phyloP scores from a whole-genome alignment of 2,329 filamentous ascomycete genomes.

The Byssoonygena ceratinophila region DNA sequence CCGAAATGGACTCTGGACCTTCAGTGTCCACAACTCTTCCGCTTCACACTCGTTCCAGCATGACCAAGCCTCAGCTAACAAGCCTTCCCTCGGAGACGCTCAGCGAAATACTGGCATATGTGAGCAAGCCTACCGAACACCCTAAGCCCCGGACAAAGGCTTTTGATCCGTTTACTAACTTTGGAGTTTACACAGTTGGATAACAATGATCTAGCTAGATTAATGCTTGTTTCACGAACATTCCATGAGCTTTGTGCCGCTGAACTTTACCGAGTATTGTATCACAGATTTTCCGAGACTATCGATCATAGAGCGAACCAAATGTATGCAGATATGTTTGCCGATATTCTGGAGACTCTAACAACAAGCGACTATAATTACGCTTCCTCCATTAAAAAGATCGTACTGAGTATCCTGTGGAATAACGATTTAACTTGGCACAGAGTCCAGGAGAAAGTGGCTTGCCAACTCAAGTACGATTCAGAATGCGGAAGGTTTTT shows the following conservation, averaged over 20 bases:
- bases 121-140: conserved; percentile 36
- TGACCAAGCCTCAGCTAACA: conserved; percentile 13
- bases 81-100: conserved; percentile 26
- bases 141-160: conserved; percentile 36
- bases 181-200: conserved; percentile 12
- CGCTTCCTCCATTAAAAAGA: conserved; percentile 46
- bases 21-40: not conserved
- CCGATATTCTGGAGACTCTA: conserved; percentile 51
- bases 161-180: not conserved
- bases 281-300: conserved; percentile 42
- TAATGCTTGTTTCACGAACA: conserved; percentile 49
- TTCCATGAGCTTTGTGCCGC: conserved; percentile 50
- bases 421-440: conserved; percentile 40
- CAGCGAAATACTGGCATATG: conserved; percentile 25
- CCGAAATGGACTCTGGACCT: not conserved
- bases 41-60: not conserved
- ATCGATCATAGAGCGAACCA: conserved; percentile 40
- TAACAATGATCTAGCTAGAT: conserved; percentile 26
- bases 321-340: conserved; percentile 47
- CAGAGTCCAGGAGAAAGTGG: conserved; percentile 35
- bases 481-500: conserved; percentile 53
- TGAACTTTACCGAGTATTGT: conserved; percentile 50
- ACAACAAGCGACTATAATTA: conserved; percentile 55
- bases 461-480: conserved; percentile 46
- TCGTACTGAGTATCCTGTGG: conserved; percentile 48